phyloP scores from a whole-genome alignment of 495 filamentous ascomycete genomes.

The Neurospora pannonica region DNA sequence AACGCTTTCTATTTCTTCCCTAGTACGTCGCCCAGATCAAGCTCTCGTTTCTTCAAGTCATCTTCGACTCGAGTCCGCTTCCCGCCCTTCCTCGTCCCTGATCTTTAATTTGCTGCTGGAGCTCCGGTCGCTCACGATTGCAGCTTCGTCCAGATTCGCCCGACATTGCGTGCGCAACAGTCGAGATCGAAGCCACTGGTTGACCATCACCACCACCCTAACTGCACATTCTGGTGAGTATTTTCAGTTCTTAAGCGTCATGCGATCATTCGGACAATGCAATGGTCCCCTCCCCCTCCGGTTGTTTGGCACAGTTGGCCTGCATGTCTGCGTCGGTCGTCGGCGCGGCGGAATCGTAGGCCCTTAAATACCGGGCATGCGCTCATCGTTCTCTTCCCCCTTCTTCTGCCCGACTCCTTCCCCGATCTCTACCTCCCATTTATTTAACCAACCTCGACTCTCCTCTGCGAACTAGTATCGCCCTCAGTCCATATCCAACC shows the following conservation, averaged over 20 bases:
- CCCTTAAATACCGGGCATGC: not conserved
- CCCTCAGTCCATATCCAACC: not conserved
- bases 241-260: conserved; percentile 20
- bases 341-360: not conserved
- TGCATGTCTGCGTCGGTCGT: not conserved
- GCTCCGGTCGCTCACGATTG: conserved; percentile 13
- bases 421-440: not conserved
- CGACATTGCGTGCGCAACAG: conserved; percentile 13
- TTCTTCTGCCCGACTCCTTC: not conserved
- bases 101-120: conserved; percentile 3
- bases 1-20: not conserved
- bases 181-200: conserved; percentile 15
- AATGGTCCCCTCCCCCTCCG: conserved; percentile 8
- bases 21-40: not conserved
- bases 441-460: not conserved
- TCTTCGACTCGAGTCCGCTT: not conserved
- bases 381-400: not conserved
- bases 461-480: not conserved
- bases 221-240: conserved; percentile 28
- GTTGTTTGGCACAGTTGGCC: conserved; percentile 1
- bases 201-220: conserved; percentile 24
- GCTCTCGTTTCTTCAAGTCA: not conserved
- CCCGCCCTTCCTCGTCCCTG: not conserved
- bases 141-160: conserved; percentile 3
- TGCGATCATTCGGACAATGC: conserved; percentile 26